Percentiles rank a stretch among this genome's conserved stretches.
Evolutionary conservation across 805 yeast genomes (phyloP).

Genomic region (Soucietia sequanensis): DNA sequence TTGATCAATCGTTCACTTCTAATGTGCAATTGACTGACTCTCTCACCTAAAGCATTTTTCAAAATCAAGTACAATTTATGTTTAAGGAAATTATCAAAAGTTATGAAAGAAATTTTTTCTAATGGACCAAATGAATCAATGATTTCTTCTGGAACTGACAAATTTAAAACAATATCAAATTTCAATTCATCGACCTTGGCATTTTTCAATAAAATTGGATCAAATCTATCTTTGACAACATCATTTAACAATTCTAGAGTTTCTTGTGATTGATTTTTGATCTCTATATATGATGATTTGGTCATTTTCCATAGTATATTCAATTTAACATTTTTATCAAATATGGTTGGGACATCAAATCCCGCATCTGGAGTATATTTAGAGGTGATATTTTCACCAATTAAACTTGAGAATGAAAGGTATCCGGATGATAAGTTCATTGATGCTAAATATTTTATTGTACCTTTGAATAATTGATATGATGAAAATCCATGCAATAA

Average conservation of each 20-base stretch:
- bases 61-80: slow-evolving; percentile 61
- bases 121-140: slow-evolving; percentile 58
- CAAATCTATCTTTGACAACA: slow-evolving; percentile 80
- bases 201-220: slow-evolving; percentile 67
- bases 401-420: slow-evolving; percentile 59
- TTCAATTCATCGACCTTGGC: slow-evolving; percentile 53
- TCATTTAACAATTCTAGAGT: slow-evolving; percentile 73
- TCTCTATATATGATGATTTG: slow-evolving; percentile 56
- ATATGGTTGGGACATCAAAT: slow-evolving; percentile 70
- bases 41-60: slow-evolving; percentile 54
- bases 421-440: slow-evolving; percentile 72
- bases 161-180: slow-evolving; percentile 61
- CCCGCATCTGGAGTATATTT: slow-evolving; percentile 52
- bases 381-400: slow-evolving; percentile 44
- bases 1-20: slow-evolving; percentile 19
- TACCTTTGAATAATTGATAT: slow-evolving; percentile 90
- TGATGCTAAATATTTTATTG: slow-evolving; percentile 75
- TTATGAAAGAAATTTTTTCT: slow-evolving; percentile 69
- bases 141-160: slow-evolving; percentile 45
- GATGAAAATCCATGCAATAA: slow-evolving; percentile 86
- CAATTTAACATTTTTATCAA: slow-evolving; percentile 72
- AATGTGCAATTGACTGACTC: slow-evolving; percentile 41
- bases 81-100: slow-evolving; percentile 63
- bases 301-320: slow-evolving; percentile 84
- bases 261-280: slow-evolving; percentile 65